Evolutionary conservation across 768 basidiomycete species (phyloP).

Genomic region (Lentinula aciculospora): DNA sequence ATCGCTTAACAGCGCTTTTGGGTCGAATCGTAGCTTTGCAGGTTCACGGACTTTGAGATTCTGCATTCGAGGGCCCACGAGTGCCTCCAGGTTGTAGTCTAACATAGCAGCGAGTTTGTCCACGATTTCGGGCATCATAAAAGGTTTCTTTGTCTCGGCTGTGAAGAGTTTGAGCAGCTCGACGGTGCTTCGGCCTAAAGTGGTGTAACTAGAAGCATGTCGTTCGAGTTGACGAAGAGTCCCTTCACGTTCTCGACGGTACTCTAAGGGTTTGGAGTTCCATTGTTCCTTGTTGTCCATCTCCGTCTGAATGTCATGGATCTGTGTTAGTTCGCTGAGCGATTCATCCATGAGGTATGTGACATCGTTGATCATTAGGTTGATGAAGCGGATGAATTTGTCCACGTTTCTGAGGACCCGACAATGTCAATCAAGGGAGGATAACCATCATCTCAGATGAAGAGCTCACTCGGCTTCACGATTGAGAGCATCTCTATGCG

Average conservation of each 20-base stretch:
- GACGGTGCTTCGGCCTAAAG: slow-evolving; percentile 85
- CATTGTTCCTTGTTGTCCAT: slow-evolving; percentile 76
- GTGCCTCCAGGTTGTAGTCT: slow-evolving; percentile 86
- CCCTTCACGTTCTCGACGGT: slow-evolving; percentile 81
- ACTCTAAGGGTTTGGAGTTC: slow-evolving; percentile 56
- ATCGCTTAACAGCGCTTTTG: slow-evolving; percentile 75
- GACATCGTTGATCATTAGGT: slow-evolving; percentile 98
- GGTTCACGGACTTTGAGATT: slow-evolving; percentile 82
- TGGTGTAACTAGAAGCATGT: slow-evolving; percentile 80
- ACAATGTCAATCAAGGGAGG: not conserved
- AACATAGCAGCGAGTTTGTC: slow-evolving; percentile 94
- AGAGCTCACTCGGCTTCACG: slow-evolving; percentile 64
- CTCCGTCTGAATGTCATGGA: slow-evolving; percentile 79
- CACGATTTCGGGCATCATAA: slow-evolving; percentile 95
- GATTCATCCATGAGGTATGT: slow-evolving; percentile 98
- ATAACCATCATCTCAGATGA: not conserved
- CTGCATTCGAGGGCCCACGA: slow-evolving; percentile 85
- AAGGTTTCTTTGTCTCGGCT: slow-evolving; percentile 84
- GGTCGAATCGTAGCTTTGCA: slow-evolving; percentile 87
- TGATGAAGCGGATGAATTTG: slow-evolving; percentile 92
- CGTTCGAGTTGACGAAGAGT: slow-evolving; percentile 77
- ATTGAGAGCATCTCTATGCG: slow-evolving; percentile 82
- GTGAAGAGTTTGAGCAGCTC: slow-evolving; percentile 89
- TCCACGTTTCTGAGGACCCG: slow-evolving; percentile 63
- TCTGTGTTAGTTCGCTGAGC: slow-evolving; percentile 81